phyloP scores from a whole-genome alignment of 148 eudicot genomes.

The Polygonum aviculare region DNA sequence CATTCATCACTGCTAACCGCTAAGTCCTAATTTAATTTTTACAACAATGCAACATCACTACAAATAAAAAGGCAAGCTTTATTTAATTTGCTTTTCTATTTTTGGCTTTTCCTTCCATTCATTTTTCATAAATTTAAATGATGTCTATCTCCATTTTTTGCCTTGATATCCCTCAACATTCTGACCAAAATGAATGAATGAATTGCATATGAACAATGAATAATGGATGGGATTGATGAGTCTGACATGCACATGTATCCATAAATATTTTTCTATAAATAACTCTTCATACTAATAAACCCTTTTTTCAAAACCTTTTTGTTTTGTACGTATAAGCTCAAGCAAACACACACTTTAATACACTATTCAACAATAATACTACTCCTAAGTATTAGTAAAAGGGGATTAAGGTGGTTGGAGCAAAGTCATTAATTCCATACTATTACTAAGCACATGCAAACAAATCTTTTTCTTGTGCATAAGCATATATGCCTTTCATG shows the following conservation, averaged over 20 bases:
- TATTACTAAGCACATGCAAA: not conserved
- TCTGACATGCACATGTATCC: slow-evolving; percentile 13
- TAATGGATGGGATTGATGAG: slow-evolving; percentile 18
- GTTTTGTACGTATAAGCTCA: not conserved
- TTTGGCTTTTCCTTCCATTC: slow-evolving; percentile 7
- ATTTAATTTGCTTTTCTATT: not conserved
- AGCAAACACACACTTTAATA: not conserved
- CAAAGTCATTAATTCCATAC: not conserved
- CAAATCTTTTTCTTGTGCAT: not conserved
- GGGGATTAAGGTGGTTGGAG: not conserved
- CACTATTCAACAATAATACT: not conserved
- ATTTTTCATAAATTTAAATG: not conserved
- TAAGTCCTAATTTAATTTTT: not conserved
- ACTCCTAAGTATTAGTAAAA: not conserved
- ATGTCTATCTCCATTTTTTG: slow-evolving; percentile 18
- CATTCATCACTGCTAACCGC: slow-evolving; percentile 8
- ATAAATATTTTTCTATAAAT: not conserved
- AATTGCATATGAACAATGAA: slow-evolving; percentile 10
- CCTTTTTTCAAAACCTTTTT: not conserved
- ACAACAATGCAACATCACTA: not conserved
- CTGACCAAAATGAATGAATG: slow-evolving; percentile 27
- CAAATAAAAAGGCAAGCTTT: not conserved
- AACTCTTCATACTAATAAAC: not conserved
- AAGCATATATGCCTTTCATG: not conserved
- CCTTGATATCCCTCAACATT: slow-evolving; percentile 10